Base-by-base conservation (phyloP, 2,329 filamentous ascomycete species). In the Albifimbria verrucaria region DNA sequence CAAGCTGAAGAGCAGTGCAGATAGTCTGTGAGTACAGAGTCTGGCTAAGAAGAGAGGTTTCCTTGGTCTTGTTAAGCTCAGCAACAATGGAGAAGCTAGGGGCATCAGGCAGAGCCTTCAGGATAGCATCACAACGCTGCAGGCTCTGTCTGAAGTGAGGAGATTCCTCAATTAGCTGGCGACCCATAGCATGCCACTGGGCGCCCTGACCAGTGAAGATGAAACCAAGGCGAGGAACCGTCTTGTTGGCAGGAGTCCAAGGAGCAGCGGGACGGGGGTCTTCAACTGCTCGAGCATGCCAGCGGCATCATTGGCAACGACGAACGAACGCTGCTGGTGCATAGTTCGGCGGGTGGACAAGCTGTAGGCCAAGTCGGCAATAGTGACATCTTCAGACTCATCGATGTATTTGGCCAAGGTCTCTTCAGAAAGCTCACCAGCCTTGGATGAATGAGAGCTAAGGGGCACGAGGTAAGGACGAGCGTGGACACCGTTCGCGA, bases 1-100 rank as follows among this genome's bases (percentile, higher is more conserved):
- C 64, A 4, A 77, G 57, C 54, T 77, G 75, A 2, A 77, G 51
- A 0, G 72, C 73, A 1, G 71, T 74, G 52, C 66, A 72, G 7
- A 68, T 60, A 7, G 72, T 67, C 51, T 72, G 70, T 15, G 68
- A 69, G 42, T 71, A 60, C 3, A 64, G 55, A 0, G 68, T 59
- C 39, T 61, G 49, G 24, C 48, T 50, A 1, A 66, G 32, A 9
- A 51, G 53, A 20, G 53, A 55, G 2, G 55, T 56, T 21, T 60
- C 63, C 23, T 67, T 58, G 21, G 68, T 67, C 58, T 69, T 64
- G 22, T 49, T 54, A 32, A 71, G 67, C 47, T 69, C 69, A 52
- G 26, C 58, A 53, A 58, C n/a, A 23, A 71, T 63, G 11, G 68
- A 67, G 32, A 67, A 64, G 7, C 54, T 52, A 11, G 52, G 54